These are phyloP conservation scores for Cutaneotrichosporon sp. DNA, from an alignment of 1,284 basidiomycete species.

Conservation along the genomic window DNA sequence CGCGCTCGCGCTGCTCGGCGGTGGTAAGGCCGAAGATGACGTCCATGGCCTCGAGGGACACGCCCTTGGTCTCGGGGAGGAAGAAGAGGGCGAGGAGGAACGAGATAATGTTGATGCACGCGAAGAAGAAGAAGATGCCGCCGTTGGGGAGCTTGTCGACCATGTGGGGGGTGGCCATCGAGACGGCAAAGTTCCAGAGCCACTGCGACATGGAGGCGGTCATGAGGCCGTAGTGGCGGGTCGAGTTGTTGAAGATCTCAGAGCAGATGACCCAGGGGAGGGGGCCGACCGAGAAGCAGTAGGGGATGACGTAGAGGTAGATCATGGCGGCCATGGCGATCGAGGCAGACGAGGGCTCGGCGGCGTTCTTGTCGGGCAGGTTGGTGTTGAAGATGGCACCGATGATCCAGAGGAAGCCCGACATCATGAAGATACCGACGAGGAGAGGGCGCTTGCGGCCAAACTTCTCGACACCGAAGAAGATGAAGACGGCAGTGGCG, in stretches of 20 bases:
- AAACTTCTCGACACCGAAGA: constrained; percentile 61
- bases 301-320: constrained; percentile 54
- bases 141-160: constrained; percentile 55
- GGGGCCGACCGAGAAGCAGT: constrained; percentile 53
- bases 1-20: constrained; percentile 61
- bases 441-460: constrained; percentile 45
- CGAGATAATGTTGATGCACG: constrained; percentile 45
- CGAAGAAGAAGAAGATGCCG: constrained; percentile 53
- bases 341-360: constrained; percentile 30
- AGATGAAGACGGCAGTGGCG: constrained; percentile 66
- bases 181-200: constrained; percentile 74
- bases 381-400: constrained; percentile 74
- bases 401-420: constrained; percentile 64
- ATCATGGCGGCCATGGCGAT: constrained; percentile 53
- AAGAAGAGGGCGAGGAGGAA: constrained; percentile 53
- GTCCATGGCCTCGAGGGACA: constrained; percentile 65
- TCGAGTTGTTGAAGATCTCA: constrained; percentile 80
- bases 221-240: constrained; percentile 73
- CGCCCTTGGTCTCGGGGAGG: constrained; percentile 71
- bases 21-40: constrained; percentile 71
- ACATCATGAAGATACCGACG: constrained; percentile 62
- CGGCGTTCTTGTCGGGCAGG: constrained; percentile 44
- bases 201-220: constrained; percentile 71
- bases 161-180: constrained; percentile 70
- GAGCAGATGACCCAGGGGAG: constrained; percentile 54